Conservation (phyloP, 2,329 filamentous ascomycete species). For the Hypoxylon sp. region DNA sequence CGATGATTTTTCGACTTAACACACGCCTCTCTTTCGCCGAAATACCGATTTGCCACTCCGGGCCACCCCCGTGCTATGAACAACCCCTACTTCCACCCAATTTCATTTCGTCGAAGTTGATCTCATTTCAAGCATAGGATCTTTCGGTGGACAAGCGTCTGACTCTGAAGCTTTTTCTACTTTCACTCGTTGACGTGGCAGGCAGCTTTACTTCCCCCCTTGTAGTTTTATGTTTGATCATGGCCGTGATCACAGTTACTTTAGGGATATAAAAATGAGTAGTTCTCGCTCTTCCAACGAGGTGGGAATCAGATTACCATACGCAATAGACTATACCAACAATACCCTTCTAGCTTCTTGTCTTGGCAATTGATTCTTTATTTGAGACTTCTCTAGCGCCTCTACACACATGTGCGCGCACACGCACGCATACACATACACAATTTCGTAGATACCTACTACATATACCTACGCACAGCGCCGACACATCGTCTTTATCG, state of each 20-base stretch:
- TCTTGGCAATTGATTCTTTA: neutral
- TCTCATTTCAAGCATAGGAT: slow-evolving; percentile 13
- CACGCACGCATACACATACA: slow-evolving; percentile 1
- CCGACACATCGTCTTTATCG: neutral
- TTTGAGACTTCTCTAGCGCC: neutral
- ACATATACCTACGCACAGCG: slow-evolving; percentile 1
- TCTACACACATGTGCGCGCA: slow-evolving; percentile 5
- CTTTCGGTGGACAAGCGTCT: slow-evolving; percentile 23
- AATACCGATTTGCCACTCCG: slow-evolving; percentile 11
- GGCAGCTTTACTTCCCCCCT: slow-evolving; percentile 20
- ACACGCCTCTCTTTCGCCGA: neutral
- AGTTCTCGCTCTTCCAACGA: neutral
- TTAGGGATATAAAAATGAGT: slow-evolving; percentile 24
- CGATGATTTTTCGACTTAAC: slow-evolving; percentile 7
- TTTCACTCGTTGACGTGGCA: slow-evolving; percentile 34
- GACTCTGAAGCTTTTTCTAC: slow-evolving; percentile 41
- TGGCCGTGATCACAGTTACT: slow-evolving; percentile 23
- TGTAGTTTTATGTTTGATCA: slow-evolving; percentile 24
- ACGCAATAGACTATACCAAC: neutral
- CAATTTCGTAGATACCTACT: slow-evolving; percentile 8
- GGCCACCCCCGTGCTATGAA: neutral
- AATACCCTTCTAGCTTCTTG: slow-evolving; percentile 9
- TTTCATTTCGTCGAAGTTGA: slow-evolving; percentile 5
- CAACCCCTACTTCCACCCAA: slow-evolving; percentile 5
- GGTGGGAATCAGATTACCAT: neutral